Conservation (phyloP, 2,329 filamentous ascomycete species). For the Setomelanomma holmii region DNA sequence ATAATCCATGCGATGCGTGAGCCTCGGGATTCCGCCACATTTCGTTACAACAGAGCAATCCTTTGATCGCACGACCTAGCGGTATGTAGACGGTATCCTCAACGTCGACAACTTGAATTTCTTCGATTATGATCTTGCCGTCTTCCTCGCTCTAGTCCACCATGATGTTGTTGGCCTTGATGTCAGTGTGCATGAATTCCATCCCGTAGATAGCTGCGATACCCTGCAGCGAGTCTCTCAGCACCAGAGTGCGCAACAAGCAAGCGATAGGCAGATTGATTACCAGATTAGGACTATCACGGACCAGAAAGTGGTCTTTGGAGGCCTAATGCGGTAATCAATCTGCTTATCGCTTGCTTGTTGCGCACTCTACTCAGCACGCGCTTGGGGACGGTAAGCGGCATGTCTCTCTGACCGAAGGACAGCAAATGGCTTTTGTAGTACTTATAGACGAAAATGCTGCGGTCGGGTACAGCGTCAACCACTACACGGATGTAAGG, state of each 20-base stretch:
- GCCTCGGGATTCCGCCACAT: constrained; percentile 58
- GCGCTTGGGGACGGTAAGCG: constrained; percentile 48
- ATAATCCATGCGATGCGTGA: constrained; percentile 49
- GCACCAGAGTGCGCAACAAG: too few species aligned
- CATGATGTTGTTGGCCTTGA: constrained; percentile 56
- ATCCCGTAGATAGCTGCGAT: constrained; percentile 37
- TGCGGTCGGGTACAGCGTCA: constrained; percentile 54
- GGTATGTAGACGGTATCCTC: constrained; percentile 52
- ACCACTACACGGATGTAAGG: constrained; percentile 30
- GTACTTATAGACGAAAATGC: constrained; percentile 57
- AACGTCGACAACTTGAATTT: constrained; percentile 52
- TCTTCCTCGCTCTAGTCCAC: constrained; percentile 48
- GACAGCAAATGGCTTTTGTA: constrained; percentile 53
- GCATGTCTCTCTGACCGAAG: constrained; percentile 51
- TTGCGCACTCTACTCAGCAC: too few species aligned
- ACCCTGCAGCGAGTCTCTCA: constrained; percentile 53
- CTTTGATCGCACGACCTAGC: constrained; percentile 45
- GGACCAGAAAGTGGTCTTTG: too few species aligned
- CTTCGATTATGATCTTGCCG: constrained; percentile 39
- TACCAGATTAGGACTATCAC: too few species aligned
- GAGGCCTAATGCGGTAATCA: too few species aligned
- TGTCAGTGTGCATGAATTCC: constrained; percentile 38
- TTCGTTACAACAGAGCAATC: constrained; percentile 52
- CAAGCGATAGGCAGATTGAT: too few species aligned
- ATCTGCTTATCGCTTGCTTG: too few species aligned